Evolutionary conservation across 371 early-diverging fungal species (phyloP).

Genomic region (Saksenaea vasiformis): DNA sequence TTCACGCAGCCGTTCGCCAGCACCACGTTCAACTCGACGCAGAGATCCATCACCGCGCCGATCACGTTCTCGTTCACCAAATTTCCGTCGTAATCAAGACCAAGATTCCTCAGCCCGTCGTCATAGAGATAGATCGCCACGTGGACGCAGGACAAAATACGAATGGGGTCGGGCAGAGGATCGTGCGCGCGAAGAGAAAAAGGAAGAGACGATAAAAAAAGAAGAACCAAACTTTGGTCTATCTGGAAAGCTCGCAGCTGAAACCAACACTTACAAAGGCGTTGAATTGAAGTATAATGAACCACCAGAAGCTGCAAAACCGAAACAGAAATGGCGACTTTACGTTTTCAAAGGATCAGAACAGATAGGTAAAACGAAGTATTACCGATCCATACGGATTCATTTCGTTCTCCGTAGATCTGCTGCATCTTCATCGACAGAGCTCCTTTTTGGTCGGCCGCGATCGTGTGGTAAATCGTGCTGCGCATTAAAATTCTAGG

Average conservation of each 20-base stretch:
- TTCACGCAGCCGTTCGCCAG: not conserved
- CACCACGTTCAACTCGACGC: not conserved
- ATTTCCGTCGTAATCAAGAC: not conserved
- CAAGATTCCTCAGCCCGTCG: not conserved
- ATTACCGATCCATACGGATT: not conserved
- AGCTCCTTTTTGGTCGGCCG: slow-evolving; percentile 90
- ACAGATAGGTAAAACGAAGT: slow-evolving; percentile 68
- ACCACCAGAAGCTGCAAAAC: slow-evolving; percentile 87
- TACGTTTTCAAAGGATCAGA: slow-evolving; percentile 92
- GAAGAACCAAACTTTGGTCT: slow-evolving; percentile 79
- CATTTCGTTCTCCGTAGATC: slow-evolving; percentile 48
- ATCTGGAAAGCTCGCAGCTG: slow-evolving; percentile 85
- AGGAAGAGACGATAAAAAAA: slow-evolving; percentile 45
- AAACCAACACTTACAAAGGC: slow-evolving; percentile 83
- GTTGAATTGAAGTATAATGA: slow-evolving; percentile 87
- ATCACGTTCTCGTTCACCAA: not conserved
- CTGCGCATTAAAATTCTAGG: not conserved
- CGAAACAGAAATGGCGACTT: slow-evolving; percentile 74
- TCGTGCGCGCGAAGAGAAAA: slow-evolving; percentile 35
- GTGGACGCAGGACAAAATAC: slow-evolving; percentile 1
- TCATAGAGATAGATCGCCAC: not conserved
- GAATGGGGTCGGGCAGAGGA: slow-evolving; percentile 28
- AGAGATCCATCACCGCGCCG: not conserved
- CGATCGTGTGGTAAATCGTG: slow-evolving; percentile 67
- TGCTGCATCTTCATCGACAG: slow-evolving; percentile 84